phyloP scores from a whole-genome alignment of 106 monocot species.

The Dioscorea zingiberensis region DNA sequence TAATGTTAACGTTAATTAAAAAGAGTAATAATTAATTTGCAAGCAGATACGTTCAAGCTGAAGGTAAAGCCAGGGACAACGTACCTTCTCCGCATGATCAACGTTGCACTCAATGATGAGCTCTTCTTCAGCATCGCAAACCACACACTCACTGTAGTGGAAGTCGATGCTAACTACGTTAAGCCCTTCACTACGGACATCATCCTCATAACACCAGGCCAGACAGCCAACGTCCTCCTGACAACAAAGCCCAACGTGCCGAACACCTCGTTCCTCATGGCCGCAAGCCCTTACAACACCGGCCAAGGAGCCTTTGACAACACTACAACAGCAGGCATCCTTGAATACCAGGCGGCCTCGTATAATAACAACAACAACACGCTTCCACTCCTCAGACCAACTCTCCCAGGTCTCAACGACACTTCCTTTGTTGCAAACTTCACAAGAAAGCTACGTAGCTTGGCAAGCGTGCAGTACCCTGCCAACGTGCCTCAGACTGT shows the following conservation, averaged over 20 bases:
- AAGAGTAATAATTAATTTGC: neutral
- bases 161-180: constrained; percentile 44
- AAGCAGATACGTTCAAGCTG: constrained; percentile 40
- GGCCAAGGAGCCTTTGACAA: constrained; percentile 48
- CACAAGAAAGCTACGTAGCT: constrained; percentile 22
- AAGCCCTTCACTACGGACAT: constrained; percentile 34
- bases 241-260: constrained; percentile 6
- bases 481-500: constrained; percentile 24
- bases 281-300: constrained; percentile 38
- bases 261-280: constrained; percentile 29
- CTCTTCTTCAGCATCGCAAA: constrained; percentile 59
- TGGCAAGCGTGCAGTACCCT: constrained; percentile 15
- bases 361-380: neutral
- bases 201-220: constrained; percentile 43
- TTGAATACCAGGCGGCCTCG: constrained; percentile 20
- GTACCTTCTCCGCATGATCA: constrained; percentile 50
- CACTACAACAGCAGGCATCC: constrained; percentile 39
- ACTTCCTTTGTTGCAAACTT: constrained; percentile 28
- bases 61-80: constrained; percentile 38
- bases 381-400: constrained; percentile 15
- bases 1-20: neutral
- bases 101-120: constrained; percentile 59
- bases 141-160: constrained; percentile 44
- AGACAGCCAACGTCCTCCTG: constrained; percentile 54
- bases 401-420: constrained; percentile 36